Evolutionary conservation across 225 moss, liverwort and hornwort genomes (phyloP).

Genomic region (Rhytidiadelphus loreus): DNA sequence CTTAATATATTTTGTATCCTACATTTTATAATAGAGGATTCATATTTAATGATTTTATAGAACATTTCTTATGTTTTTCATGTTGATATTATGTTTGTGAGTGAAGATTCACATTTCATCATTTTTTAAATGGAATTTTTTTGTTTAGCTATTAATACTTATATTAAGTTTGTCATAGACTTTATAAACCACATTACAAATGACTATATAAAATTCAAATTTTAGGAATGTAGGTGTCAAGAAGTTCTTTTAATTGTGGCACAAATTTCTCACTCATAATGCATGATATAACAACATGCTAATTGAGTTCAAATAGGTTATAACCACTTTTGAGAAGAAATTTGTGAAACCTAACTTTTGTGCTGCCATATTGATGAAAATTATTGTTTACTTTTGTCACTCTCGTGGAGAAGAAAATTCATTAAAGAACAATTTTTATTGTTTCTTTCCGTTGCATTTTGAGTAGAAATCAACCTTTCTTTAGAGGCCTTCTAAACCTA

Average conservation of each 20-base stretch:
- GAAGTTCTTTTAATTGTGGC: background rate
- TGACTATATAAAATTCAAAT: background rate
- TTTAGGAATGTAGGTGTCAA: background rate
- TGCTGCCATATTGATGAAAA: background rate
- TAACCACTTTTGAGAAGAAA: background rate
- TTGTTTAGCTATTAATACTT: background rate
- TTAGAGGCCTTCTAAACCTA: background rate
- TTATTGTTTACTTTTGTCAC: background rate
- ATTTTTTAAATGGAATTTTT: background rate
- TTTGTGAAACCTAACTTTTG: background rate
- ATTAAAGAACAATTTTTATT: background rate
- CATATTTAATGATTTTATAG: background rate
- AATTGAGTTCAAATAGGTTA: background rate
- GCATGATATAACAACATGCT: background rate
- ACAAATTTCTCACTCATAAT: background rate
- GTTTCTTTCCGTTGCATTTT: fast-evolving
- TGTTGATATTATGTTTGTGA: fast-evolving
- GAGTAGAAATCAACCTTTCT: background rate
- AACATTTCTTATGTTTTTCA: background rate
- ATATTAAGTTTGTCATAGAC: background rate
- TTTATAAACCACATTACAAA: background rate
- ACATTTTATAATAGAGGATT: background rate
- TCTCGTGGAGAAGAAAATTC: background rate
- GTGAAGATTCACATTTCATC: background rate
- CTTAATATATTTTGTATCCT: too few relatives aligned